These are phyloP conservation scores for Teunomyces kruisii DNA, from an alignment of 805 yeast species.

Conservation along the genomic window DNA sequence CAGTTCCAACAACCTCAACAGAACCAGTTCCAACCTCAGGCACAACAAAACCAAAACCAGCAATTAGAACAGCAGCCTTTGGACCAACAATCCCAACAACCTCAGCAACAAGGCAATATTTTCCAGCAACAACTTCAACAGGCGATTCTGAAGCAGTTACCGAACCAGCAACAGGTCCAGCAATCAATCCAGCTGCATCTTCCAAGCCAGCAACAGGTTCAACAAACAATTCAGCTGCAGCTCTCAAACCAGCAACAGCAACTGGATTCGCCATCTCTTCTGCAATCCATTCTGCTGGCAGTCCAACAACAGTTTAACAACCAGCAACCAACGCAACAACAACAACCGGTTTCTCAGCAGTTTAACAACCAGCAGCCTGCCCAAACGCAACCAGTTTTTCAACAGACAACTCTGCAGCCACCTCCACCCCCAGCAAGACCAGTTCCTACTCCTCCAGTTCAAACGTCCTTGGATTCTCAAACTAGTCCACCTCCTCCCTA, in stretches of 20 bases:
- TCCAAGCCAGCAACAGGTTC: not conserved
- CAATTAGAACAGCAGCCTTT: no score
- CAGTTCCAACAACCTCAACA: not conserved
- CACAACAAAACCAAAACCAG: no score
- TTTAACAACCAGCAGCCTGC: not conserved
- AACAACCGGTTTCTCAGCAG: no score
- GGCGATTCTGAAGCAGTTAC: not conserved
- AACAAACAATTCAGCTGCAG: not conserved
- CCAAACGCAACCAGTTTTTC: not conserved
- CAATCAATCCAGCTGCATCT: not conserved
- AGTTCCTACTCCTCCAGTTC: not conserved
- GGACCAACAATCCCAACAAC: not conserved
- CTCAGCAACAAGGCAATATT: not conserved
- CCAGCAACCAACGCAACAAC: not conserved
- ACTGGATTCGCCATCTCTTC: no score
- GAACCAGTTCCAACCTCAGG: not conserved
- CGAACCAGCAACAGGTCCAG: conserved; percentile 5
- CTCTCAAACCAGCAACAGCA: not conserved
- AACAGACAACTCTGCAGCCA: not conserved
- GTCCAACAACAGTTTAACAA: not conserved
- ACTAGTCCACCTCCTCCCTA: not conserved
- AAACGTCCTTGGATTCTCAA: not conserved
- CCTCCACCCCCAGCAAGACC: conserved; percentile 3
- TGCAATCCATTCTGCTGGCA: not conserved
- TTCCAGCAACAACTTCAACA: conserved; percentile 7